Percentiles rank a stretch among this genome's conserved stretches.
Conservation (phyloP, 768 basidiomycete genomes). For the Trametes cubensis region DNA sequence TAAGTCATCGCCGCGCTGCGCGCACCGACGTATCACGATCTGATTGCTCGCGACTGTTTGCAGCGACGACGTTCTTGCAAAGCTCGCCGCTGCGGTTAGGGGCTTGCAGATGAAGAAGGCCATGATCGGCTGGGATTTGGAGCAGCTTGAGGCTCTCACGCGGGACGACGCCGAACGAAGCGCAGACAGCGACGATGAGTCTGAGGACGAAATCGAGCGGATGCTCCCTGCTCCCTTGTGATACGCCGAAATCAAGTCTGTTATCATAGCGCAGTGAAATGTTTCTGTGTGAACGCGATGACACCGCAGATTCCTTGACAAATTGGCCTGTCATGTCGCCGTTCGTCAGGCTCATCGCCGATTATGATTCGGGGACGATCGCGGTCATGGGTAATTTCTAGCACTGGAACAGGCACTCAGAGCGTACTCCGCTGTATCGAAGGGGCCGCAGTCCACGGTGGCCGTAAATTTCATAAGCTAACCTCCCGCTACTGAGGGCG, state of each 20-base stretch:
- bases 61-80: slow-evolving; percentile 61
- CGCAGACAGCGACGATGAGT: slow-evolving; percentile 76
- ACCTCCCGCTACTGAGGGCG: not conserved
- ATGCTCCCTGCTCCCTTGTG: slow-evolving; percentile 32
- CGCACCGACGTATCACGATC: not conserved
- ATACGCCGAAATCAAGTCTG: not conserved
- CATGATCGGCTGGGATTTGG: slow-evolving; percentile 70
- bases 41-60: not conserved
- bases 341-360: no score
- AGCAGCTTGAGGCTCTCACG: slow-evolving; percentile 63
- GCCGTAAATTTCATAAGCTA: no score
- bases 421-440: no score
- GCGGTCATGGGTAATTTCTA: no score
- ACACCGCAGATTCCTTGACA: no score
- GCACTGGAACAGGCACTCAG: no score
- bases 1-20: slow-evolving; percentile 39
- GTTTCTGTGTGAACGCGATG: no score
- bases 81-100: slow-evolving; percentile 48
- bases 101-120: slow-evolving; percentile 51
- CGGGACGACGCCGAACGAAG: slow-evolving; percentile 40
- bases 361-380: no score
- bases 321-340: no score
- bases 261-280: not conserved
- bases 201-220: slow-evolving; percentile 34
- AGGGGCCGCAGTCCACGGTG: no score